These are phyloP conservation scores for Whalleya microplaca DNA, from an alignment of 2,329 filamentous ascomycete species.

Conservation along the genomic window DNA sequence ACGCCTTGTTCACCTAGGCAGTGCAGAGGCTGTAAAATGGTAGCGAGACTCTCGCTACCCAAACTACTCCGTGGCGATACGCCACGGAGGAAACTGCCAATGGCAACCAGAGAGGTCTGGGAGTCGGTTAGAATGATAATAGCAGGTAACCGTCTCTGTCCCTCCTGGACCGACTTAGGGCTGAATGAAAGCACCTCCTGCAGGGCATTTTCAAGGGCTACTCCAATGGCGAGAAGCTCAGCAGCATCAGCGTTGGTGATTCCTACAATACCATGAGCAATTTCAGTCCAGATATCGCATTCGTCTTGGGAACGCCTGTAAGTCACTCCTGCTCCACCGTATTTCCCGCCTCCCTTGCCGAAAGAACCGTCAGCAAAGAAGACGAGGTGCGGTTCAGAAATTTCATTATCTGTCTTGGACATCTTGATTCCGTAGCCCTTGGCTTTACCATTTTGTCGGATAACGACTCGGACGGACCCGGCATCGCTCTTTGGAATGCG, in stretches of 20 bases:
- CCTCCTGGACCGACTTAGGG: background rate
- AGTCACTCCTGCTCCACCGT: background rate
- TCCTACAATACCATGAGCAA: background rate
- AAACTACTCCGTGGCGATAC: no score
- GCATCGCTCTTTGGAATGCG: background rate
- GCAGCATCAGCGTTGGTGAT: background rate
- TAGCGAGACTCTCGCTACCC: no score
- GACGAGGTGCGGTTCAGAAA: background rate
- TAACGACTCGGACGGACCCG: background rate
- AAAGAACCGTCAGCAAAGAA: background rate
- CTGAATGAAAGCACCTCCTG: background rate
- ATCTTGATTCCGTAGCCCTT: background rate
- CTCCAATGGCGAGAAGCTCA: background rate
- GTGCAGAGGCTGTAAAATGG: background rate
- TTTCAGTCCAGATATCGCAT: background rate
- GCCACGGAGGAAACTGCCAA: background rate
- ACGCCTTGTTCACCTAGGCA: background rate
- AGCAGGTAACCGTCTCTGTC: background rate
- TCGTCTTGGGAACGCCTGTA: background rate
- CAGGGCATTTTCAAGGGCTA: background rate
- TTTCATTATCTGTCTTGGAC: background rate
- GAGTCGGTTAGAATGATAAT: background rate
- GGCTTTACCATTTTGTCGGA: background rate
- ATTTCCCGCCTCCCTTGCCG: background rate
- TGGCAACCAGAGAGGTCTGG: background rate